Base-by-base conservation (phyloP, 2,329 filamentous ascomycete genomes). In the Colletotrichum spaethianum region DNA sequence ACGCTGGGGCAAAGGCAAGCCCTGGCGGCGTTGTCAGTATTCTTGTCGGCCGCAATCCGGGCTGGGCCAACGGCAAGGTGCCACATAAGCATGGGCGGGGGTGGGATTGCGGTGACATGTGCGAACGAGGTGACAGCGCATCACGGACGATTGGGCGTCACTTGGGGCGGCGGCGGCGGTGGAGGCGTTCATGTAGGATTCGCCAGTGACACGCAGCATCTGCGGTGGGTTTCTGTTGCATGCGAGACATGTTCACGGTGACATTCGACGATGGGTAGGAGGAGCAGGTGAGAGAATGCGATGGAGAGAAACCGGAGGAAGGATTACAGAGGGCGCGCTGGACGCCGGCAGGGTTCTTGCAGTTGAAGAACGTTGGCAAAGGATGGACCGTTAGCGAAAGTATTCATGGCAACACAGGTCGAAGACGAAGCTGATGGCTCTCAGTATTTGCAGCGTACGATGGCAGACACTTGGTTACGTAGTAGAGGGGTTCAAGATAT, bases 171-270 rank as follows among this genome's bases (percentile, higher is more conserved):
- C 33, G 50, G 33, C 6, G 40, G 38, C 33, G 26, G 63, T 55
- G 55, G 46, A 55, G 62, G 31, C 31, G 59, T 70, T 70, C 53
- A 40, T 61, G 63, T 66, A 36, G 55, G 33, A 40, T 50, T 64
- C n/a, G 60, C 33, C 26, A n/a, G 55, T 44, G 44, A 28, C 53
- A 42, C 48, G 31, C 48, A 26, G 48, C 20, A 56, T 18, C 62
- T 36, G 59, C 50, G 42, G 6, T 62, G 42, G 6, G 26, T 11
- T 33, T 12, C 5, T n/a, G n/a, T 44, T 16, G 44, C 36, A 55
- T 40, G 62, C 53, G 44, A 66, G 63, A 66, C 67, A 66, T 66
- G 60, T 52, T 48, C 42, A 67, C 23, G 31, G 59, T 62, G 60
- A 26, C 23, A 57, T 68, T 48, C 31, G 55, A 20, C 36, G 14